These are phyloP conservation scores for Sicyos baderoa DNA, from an alignment of 306 rosid species.

Conservation along the genomic window DNA sequence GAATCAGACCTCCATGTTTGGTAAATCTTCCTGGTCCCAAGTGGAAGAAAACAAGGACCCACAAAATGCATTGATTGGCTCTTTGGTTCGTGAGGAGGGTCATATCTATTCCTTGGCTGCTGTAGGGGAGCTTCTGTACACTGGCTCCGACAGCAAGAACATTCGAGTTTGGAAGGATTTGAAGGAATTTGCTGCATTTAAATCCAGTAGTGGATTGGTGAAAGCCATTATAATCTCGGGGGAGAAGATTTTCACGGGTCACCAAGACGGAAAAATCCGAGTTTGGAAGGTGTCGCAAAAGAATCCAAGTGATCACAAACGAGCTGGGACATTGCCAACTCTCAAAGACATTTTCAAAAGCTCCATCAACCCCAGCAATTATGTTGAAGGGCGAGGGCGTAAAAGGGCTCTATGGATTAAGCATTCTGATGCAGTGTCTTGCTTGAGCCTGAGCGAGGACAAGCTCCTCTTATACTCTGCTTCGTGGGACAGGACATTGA, in stretches of 20 bases:
- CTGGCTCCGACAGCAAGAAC: conserved; percentile 16
- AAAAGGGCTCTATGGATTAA: conserved; percentile 67
- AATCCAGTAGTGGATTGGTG: conserved; percentile 78
- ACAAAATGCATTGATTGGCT: conserved; percentile 36
- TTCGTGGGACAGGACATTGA: conserved; percentile 77
- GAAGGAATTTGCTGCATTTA: conserved; percentile 64
- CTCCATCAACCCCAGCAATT: conserved; percentile 70
- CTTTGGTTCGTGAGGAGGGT: no score
- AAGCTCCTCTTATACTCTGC: conserved; percentile 53
- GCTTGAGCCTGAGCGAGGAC: conserved; percentile 52
- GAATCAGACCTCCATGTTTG: conserved; percentile 44
- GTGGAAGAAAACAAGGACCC: conserved; percentile 20
- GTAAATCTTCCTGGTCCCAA: conserved; percentile 32
- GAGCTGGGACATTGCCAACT: conserved; percentile 77
- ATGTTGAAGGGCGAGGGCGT: conserved; percentile 50
- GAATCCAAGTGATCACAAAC: conserved; percentile 53
- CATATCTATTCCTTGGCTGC: no score
- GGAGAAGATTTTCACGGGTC: conserved; percentile 70
- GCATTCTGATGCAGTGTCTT: conserved; percentile 82
- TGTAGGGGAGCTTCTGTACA: no score
- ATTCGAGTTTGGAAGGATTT: conserved; percentile 90
- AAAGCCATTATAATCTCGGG: conserved; percentile 70
- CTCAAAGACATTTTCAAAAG: conserved; percentile 79
- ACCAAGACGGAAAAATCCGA: conserved; percentile 81
- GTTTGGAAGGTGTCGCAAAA: conserved; percentile 65